Evolutionary conservation across 1,284 basidiomycete species (phyloP).

Genomic region (Megacollybia platyphylla): DNA sequence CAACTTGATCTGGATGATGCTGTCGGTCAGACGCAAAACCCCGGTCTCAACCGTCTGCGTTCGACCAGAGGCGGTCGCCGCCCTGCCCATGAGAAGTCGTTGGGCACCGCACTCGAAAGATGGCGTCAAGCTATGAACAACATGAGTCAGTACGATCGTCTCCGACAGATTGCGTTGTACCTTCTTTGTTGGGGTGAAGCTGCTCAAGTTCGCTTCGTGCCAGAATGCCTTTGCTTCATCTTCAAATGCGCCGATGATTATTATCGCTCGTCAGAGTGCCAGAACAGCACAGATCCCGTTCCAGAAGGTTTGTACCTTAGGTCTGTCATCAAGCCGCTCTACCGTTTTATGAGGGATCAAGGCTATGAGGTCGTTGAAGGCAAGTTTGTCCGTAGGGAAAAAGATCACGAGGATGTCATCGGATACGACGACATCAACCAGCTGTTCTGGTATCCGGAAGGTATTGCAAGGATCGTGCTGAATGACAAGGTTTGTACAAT

Average conservation of each 20-base stretch:
- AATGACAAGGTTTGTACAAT: slow-evolving; percentile 62
- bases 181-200: slow-evolving; percentile 98
- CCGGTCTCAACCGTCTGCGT: slow-evolving; percentile 75
- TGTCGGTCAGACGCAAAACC: slow-evolving; percentile 86
- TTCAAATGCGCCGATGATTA: slow-evolving; percentile 99
- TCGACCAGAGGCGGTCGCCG: slow-evolving; percentile 43
- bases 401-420: slow-evolving; percentile 91
- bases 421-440: slow-evolving; percentile 99
- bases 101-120: slow-evolving; percentile 78
- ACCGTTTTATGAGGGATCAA: slow-evolving; percentile 94
- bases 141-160: slow-evolving; percentile 97
- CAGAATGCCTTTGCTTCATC: slow-evolving; percentile 97
- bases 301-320: slow-evolving; percentile 92
- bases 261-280: slow-evolving; percentile 98
- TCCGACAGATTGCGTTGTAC: slow-evolving; percentile 93
- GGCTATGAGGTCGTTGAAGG: slow-evolving; percentile 96
- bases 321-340: slow-evolving; percentile 90
- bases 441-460: slow-evolving; percentile 99
- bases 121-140: slow-evolving; percentile 98
- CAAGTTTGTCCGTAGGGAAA: slow-evolving; percentile 87
- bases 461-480: slow-evolving; percentile 85
- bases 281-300: slow-evolving; percentile 85
- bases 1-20: slow-evolving; percentile 98
- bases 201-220: slow-evolving; percentile 95
- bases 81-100: slow-evolving; percentile 62